Percentiles rank a stretch among this genome's conserved stretches.
phyloP scores from a whole-genome alignment of 2,329 filamentous ascomycete genomes.

The Didymella pomorum region DNA sequence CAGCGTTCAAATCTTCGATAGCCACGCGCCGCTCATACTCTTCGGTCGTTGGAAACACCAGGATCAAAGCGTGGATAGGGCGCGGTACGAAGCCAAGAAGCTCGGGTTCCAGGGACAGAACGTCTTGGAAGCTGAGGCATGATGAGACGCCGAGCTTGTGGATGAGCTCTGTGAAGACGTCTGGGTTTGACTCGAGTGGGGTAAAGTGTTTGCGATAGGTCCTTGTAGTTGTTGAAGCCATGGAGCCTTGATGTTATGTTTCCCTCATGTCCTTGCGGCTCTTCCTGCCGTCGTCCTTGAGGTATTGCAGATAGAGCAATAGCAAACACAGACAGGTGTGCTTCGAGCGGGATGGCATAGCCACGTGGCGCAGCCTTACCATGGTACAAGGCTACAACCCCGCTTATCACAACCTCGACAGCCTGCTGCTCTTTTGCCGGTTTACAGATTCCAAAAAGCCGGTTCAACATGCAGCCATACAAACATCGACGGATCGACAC shows the following conservation, averaged over 20 bases:
- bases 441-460: neutral
- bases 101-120: constrained; percentile 83
- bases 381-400: neutral
- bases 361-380: neutral
- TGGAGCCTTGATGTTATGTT: neutral
- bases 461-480: neutral
- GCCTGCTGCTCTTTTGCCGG: neutral
- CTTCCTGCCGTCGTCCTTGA: too few relatives aligned
- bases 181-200: constrained; percentile 74
- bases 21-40: constrained; percentile 79
- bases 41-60: constrained; percentile 84
- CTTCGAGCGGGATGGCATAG: neutral
- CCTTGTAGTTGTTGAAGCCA: neutral
- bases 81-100: constrained; percentile 84
- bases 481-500: neutral
- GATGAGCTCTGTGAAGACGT: constrained; percentile 84
- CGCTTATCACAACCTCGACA: neutral
- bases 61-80: constrained; percentile 83
- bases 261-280: too few relatives aligned
- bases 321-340: too few relatives aligned
- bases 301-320: too few relatives aligned
- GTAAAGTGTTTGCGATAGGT: constrained; percentile 38
- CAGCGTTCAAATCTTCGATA: constrained; percentile 70
- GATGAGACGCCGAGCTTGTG: constrained; percentile 80
- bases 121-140: constrained; percentile 80